A percentile compares a stretch with the other conserved stretches of the same genome.
Evolutionary conservation across 192 early-diverging fungal genomes (phyloP).

Genomic region (Coemansia sp.): DNA sequence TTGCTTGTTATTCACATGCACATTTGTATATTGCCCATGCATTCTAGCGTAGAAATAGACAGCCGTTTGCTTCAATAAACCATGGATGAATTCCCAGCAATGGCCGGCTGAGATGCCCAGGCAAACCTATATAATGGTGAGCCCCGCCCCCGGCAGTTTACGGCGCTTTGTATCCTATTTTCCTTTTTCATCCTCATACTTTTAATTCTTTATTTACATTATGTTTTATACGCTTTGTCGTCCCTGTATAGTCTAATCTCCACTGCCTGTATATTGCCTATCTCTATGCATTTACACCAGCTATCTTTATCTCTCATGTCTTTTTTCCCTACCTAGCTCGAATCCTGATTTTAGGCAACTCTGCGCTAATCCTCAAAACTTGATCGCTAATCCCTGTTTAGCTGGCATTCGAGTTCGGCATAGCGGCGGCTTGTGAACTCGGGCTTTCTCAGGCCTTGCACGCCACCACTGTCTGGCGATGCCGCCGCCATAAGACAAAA

Average conservation of each 20-base stretch:
- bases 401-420: background rate
- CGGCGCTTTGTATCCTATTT: background rate
- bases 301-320: background rate
- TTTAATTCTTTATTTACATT: background rate
- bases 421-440: background rate
- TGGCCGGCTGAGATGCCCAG: background rate
- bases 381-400: background rate
- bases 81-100: background rate
- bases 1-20: background rate
- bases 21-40: background rate
- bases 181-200: background rate
- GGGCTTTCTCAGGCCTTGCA: background rate
- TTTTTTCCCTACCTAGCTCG: background rate
- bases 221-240: constrained; percentile 1
- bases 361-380: background rate
- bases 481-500: background rate
- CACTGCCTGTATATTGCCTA: background rate
- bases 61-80: background rate
- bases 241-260: background rate
- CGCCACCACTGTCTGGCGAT: background rate
- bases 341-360: background rate
- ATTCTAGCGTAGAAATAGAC: constrained; percentile 10
- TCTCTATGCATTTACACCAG: background rate
- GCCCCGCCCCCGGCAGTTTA: background rate
- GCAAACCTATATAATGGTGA: background rate